Base-by-base conservation (phyloP, 352 stramenopile genomes). In the Phytopythium helicoides region DNA sequence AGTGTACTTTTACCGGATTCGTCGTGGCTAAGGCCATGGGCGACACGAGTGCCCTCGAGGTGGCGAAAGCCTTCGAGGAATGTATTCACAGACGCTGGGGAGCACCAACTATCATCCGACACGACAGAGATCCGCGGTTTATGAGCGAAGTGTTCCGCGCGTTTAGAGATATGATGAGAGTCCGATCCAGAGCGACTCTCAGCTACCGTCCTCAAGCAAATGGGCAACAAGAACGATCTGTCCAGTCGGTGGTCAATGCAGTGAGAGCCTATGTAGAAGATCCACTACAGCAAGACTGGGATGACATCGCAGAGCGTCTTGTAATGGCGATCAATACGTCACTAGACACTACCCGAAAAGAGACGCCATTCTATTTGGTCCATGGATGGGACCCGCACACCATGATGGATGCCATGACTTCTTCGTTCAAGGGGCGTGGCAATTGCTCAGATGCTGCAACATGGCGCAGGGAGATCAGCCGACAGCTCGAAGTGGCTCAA, bases 201-300 rank as follows among this genome's bases (percentile, higher is more conserved):
- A 52, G 33, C 14, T 64, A 59, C 39, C n/a, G 42, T 5, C 50
- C 49, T 1, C 56, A 59, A 36, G 49, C 50, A 1, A 64, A 64
- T 15, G 56, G 45, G 5, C 47, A 62, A 18, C 55, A 62, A 37
- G 36, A 40, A 15, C 9, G 50, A 28, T 56, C 50, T 5, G 56
- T 63, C 4, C 47, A 58, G 23, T 38, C 56, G 1, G 31, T 63
- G 19, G 50, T 58, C 1, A n/a, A 37, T 7, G 37, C 45, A 14
- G 19, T 56, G 18, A 23, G 23, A 21, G 54, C 44, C 1, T 56
- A 62, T n/a, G 26, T 38, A 0, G 39, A 46, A 18, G 47, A 62
- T 16, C 47, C 47, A 6, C n/a, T n/a, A n/a, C n/a, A n/a, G n/a
- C n/a, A n/a, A n/a, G n/a, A n/a, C n/a, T n/a, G n/a, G n/a, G n/a